Evolutionary conservation across 441 rosid genomes (phyloP).

Genomic region (Erodium chrysanthum): DNA sequence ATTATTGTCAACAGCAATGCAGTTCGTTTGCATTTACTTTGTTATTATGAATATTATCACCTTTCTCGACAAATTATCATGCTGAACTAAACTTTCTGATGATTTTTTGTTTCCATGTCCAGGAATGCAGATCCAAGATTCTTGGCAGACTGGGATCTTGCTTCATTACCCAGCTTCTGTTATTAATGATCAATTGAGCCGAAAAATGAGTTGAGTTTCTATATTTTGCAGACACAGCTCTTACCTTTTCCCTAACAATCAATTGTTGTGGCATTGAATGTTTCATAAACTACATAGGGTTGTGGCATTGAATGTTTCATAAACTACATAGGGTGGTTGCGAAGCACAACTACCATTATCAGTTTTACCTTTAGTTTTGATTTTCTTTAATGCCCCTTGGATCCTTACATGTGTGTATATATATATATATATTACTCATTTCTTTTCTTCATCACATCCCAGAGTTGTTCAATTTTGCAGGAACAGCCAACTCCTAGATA

Average conservation of each 20-base stretch:
- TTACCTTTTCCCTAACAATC: background rate
- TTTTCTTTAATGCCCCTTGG: background rate
- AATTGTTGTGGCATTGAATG: no score
- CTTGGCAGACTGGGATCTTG: background rate
- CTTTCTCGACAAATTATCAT: no score
- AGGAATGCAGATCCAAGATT: background rate
- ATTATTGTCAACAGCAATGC: background rate
- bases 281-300: background rate
- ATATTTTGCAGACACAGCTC: background rate
- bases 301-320: background rate
- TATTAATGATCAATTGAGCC: background rate
- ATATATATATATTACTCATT: background rate
- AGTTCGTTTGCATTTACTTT: no score
- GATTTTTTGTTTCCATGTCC: background rate
- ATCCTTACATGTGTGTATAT: background rate
- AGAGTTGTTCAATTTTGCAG: background rate
- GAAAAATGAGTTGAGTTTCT: background rate
- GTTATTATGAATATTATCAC: background rate
- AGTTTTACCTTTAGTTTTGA: background rate
- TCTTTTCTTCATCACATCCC: background rate
- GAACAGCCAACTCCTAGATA: background rate
- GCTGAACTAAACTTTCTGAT: background rate
- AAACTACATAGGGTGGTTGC: background rate
- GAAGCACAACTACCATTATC: background rate
- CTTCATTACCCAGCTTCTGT: no score